These are phyloP conservation scores for Cladosporium sp. DNA, from an alignment of 2,329 filamentous ascomycete species.

Conservation along the genomic window DNA sequence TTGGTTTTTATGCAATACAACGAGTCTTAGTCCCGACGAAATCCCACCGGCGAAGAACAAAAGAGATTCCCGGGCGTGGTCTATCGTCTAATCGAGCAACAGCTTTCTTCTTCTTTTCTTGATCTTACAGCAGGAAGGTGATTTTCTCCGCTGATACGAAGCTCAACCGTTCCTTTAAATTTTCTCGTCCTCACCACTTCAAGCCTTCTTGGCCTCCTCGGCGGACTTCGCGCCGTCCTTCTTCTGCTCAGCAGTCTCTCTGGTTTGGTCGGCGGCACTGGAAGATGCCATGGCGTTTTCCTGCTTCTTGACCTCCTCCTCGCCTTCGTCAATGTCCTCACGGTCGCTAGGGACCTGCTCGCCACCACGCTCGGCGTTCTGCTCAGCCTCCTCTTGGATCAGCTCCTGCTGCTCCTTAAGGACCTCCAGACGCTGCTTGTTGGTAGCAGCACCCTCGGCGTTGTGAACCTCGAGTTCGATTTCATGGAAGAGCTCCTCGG, in stretches of 20 bases:
- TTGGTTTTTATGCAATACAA: too few species aligned
- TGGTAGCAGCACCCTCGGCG: conserved; percentile 93
- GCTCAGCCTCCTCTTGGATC: conserved; percentile 93
- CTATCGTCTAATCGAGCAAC: too few species aligned
- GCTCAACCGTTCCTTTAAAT: neutral
- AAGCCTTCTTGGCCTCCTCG: conserved; percentile 9
- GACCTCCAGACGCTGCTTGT: conserved; percentile 97
- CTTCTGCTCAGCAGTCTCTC: conserved; percentile 3
- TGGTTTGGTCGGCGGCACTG: conserved; percentile 1
- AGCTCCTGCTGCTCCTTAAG: conserved; percentile 97
- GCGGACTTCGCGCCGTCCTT: neutral
- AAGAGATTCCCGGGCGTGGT: too few species aligned
- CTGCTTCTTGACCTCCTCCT: conserved; percentile 13
- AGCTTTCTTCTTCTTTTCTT: neutral
- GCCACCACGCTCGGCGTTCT: conserved; percentile 63
- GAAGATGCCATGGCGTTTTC: conserved; percentile 9
- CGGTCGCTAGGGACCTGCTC: conserved; percentile 58
- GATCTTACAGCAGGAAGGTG: neutral
- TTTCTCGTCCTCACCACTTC: neutral
- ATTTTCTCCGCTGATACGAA: neutral
- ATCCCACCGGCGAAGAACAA: too few species aligned
- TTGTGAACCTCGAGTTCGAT: conserved; percentile 98
- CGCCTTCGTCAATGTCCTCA: conserved; percentile 79
- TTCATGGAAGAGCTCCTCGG: conserved; percentile 98
- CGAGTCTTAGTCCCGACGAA: too few species aligned